A percentile compares a stretch with the other conserved stretches of the same genome.
Conservation (phyloP, 2,329 filamentous ascomycete genomes). For the Calonectria pauciramosa region DNA sequence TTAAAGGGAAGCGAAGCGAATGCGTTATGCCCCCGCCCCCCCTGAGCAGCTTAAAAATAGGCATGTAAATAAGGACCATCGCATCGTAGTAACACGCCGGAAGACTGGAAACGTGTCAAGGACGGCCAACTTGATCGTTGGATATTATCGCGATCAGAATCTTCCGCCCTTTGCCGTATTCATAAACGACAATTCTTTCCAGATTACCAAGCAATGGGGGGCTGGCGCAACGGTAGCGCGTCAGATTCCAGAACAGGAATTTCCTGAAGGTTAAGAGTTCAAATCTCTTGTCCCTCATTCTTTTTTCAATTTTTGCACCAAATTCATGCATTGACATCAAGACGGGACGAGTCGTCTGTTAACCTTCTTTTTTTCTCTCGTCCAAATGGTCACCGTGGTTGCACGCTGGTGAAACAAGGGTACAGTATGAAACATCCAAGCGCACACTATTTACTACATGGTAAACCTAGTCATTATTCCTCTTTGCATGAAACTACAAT, state of each 20-base stretch:
- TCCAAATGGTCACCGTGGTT: background rate
- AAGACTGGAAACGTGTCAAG: too few relatives aligned
- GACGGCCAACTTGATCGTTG: background rate
- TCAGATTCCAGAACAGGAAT: slow-evolving; percentile 17
- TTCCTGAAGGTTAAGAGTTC: slow-evolving; percentile 18
- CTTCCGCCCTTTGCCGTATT: background rate
- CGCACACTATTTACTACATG: background rate
- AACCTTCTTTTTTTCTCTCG: background rate
- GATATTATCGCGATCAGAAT: background rate
- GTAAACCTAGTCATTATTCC: background rate
- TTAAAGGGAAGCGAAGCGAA: background rate
- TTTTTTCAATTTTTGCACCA: background rate
- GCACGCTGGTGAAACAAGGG: background rate
- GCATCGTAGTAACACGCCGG: background rate
- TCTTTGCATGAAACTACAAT: background rate
- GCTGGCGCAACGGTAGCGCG: slow-evolving; percentile 17
- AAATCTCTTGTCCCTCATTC: slow-evolving; percentile 15
- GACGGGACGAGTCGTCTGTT: background rate
- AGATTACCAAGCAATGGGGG: background rate
- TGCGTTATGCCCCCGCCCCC: background rate
- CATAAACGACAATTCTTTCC: background rate
- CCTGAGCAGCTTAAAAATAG: background rate
- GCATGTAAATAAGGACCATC: background rate
- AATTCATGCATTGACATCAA: background rate
- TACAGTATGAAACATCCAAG: background rate